A percentile compares a stretch with the other conserved stretches of the same genome.
phyloP scores from a whole-genome alignment of 2,329 filamentous ascomycete genomes.

The Diplodia scrobiculata region DNA sequence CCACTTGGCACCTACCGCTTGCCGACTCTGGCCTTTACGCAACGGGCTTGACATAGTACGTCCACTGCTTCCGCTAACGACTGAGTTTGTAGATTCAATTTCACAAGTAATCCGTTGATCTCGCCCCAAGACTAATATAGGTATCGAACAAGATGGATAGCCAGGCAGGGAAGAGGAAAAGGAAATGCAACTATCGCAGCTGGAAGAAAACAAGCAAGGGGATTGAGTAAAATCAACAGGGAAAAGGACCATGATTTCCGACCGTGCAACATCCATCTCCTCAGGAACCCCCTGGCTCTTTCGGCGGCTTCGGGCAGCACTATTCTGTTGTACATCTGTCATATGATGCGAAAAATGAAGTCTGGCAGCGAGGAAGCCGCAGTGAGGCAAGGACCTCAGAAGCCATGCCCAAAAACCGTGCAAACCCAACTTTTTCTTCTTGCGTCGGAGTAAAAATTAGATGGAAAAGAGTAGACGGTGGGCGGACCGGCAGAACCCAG shows the following conservation, averaged over 20 bases:
- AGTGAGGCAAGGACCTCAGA: conserved; percentile 15
- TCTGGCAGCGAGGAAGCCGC: conserved; percentile 20
- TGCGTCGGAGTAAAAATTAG: conserved; percentile 18
- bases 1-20: conserved; percentile 5
- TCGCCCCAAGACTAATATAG: conserved; percentile 27
- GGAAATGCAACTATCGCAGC: conserved; percentile 6
- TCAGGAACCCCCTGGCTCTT: background rate
- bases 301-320: background rate
- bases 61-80: conserved; percentile 1
- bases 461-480: background rate
- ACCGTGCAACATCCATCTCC: conserved; percentile 7
- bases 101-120: conserved; percentile 24
- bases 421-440: conserved; percentile 25
- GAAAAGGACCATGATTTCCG: conserved; percentile 20
- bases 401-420: conserved; percentile 19
- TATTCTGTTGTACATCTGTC: conserved; percentile 26
- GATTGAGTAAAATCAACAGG: conserved; percentile 16
- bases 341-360: conserved; percentile 11
- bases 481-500: background rate
- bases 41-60: background rate
- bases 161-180: conserved; percentile 18
- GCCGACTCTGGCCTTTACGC: background rate
- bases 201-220: conserved; percentile 2
- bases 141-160: conserved; percentile 28
- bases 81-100: conserved; percentile 7